Evolutionary conservation across 2,329 filamentous ascomycete species (phyloP).

Genomic region (Emmonsiellopsis sp.): DNA sequence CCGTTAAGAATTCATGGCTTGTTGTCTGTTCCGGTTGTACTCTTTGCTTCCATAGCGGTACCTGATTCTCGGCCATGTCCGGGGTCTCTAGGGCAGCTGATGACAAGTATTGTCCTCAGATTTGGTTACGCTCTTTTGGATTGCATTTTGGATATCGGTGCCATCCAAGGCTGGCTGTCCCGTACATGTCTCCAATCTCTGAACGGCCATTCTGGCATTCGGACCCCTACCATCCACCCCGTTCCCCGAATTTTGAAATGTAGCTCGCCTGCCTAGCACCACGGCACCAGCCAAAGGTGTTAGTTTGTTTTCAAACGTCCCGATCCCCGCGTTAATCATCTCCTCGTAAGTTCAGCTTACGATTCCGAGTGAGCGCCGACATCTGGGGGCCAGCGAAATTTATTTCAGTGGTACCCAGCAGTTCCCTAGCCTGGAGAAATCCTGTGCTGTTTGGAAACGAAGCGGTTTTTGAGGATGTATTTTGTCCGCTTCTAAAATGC

Average conservation of each 20-base stretch:
- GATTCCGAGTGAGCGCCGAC: conserved; percentile 47
- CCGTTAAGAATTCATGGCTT: conserved; percentile 21
- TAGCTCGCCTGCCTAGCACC: conserved; percentile 41
- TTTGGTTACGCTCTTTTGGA: conserved; percentile 6
- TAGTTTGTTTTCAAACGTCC: conserved; percentile 38
- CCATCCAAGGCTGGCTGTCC: conserved; percentile 26
- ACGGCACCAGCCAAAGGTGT: conserved; percentile 44
- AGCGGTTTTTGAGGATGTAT: conserved; percentile 91
- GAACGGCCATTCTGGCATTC: conserved; percentile 22
- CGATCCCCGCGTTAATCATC: conserved; percentile 60
- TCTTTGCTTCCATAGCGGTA: conserved; percentile 12
- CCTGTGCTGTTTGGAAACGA: conserved; percentile 34
- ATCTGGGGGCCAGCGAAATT: conserved; percentile 19
- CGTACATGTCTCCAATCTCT: conserved; percentile 41
- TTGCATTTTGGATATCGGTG: neutral
- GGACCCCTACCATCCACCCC: conserved; percentile 32
- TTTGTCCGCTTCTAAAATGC: conserved; percentile 75
- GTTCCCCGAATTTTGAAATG: conserved; percentile 18
- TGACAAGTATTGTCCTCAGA: conserved; percentile 22
- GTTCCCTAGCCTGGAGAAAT: conserved; percentile 12
- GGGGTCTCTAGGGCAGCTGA: neutral
- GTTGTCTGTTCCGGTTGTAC: conserved; percentile 28
- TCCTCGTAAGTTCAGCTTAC: conserved; percentile 43
- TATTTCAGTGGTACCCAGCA: conserved; percentile 4
- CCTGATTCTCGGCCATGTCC: neutral